Evolutionary conservation across 2,329 filamentous ascomycete genomes (phyloP), one percentile per base, ranked within the genome.

Genomic region (Ophiocordyceps robertsii): DNA sequence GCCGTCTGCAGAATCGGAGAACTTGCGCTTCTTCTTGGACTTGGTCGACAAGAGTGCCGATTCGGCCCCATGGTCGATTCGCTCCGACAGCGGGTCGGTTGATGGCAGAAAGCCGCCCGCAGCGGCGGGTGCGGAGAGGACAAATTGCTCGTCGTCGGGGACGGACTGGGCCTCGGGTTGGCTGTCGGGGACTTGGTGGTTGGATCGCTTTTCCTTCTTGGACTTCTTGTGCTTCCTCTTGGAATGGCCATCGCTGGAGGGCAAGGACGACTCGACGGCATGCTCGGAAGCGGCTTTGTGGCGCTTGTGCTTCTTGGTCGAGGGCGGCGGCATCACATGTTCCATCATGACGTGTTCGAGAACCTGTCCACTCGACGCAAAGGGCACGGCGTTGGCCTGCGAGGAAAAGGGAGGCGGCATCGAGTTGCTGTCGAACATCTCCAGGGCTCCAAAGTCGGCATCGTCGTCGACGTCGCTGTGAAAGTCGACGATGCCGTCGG

Each of bases 351-450:
- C 39, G n/a, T 56, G 53, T 41, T 58, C 56, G 24, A 58, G 55
- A 11, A 50, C 57, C 27, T 47, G 51, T 29, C 45, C 46, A 36
- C 19, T 35, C 6, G 39, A 30, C 4, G 46, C 47, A 17, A 48
- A 48, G 8, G 47, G 29, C 19, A 27, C 6, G 24, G 24, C 24
- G 24, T 27, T 27, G 24, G 44, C 35, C 41, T 57, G 55, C 7
- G 59, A 57, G 7, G 57, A 54, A 39, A 55, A 57, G n/a, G 57
- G 53, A 13, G 50, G 48, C 36, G 55, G 50, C 37, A 54, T 50
- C 39, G 55, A 48, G 47, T 60, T 63, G 51, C 60, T 64, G 45
- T 63, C 58, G 42, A 64, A 64, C 53, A 64, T 59, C 39, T 63
- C 58, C 40, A 64, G 54, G 21, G 56, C 43, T 19, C 60, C 61